A percentile compares a stretch with the other conserved stretches of the same genome.
These are phyloP conservation scores for Naematelia aurantialba DNA, from an alignment of 768 basidiomycete genomes.

Conservation along the genomic window DNA sequence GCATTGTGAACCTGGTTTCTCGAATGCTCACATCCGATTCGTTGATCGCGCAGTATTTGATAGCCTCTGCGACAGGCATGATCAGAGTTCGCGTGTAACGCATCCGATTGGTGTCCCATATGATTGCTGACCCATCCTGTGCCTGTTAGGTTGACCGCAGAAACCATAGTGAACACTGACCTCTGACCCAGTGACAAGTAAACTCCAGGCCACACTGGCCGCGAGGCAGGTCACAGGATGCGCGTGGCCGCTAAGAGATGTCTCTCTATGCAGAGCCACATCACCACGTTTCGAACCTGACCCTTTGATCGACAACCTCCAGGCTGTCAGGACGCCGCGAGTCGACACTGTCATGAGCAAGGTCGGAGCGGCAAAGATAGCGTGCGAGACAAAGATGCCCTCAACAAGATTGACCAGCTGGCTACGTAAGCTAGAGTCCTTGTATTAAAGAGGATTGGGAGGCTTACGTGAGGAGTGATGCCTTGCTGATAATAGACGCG, in stretches of 20 bases:
- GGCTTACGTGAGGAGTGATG: conserved; percentile 5
- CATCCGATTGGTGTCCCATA: conserved; percentile 87
- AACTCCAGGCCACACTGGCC: conserved; percentile 75
- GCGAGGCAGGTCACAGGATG: conserved; percentile 65
- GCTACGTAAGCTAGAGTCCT: conserved; percentile 1
- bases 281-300: conserved; percentile 35
- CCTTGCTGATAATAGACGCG: conserved; percentile 36
- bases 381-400: conserved; percentile 66
- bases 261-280: conserved; percentile 55
- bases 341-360: conserved; percentile 75
- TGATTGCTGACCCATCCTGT: conserved; percentile 71
- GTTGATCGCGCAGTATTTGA: conserved; percentile 72
- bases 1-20: background rate
- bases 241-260: conserved; percentile 77
- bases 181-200: conserved; percentile 74
- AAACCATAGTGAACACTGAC: conserved; percentile 16
- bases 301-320: conserved; percentile 60
- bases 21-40: conserved; percentile 69
- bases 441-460: background rate
- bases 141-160: background rate
- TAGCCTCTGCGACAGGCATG: conserved; percentile 65
- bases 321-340: conserved; percentile 77
- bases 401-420: conserved; percentile 76
- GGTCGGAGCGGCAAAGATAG: conserved; percentile 68
- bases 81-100: conserved; percentile 65